Evolutionary conservation across 2,329 filamentous ascomycete species (phyloP).

Genomic region (Aureobasidium sp.): DNA sequence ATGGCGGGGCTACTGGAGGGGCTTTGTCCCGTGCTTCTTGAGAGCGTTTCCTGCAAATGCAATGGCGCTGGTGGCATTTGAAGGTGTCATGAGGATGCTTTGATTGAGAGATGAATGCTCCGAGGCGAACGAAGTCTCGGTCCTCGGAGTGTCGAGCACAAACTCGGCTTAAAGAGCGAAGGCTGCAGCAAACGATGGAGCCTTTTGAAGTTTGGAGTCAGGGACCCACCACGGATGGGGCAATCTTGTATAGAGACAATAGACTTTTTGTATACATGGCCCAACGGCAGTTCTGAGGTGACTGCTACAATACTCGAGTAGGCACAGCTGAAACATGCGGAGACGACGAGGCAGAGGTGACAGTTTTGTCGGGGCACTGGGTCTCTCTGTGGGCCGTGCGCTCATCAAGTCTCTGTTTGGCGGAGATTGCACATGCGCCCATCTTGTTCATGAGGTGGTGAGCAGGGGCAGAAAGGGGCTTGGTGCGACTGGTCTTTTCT

Average conservation of each 20-base stretch:
- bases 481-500: not conserved
- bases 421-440: conserved; percentile 9
- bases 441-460: not conserved
- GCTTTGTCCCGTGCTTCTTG: conserved; percentile 88
- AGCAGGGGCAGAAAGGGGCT: conserved; percentile 12
- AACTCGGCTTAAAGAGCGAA: not conserved
- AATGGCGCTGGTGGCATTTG: conserved; percentile 86
- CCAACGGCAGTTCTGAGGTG: not conserved
- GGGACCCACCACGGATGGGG: not conserved
- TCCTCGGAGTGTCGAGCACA: not conserved
- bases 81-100: conserved; percentile 54
- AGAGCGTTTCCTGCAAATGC: conserved; percentile 94
- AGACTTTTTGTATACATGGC: not conserved
- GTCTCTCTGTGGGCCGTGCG: conserved; percentile 5
- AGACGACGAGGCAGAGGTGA: not conserved
- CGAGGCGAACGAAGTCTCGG: not conserved
- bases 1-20: conserved; percentile 77
- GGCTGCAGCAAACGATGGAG: not conserved
- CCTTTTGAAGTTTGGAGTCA: not conserved
- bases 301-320: not conserved
- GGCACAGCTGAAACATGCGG: conserved; percentile 5
- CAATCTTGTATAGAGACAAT: conserved; percentile 12
- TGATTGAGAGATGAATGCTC: conserved; percentile 18
- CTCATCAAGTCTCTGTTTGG: not conserved
- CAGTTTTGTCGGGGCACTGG: not conserved